Evolutionary conservation across 2,329 filamentous ascomycete genomes (phyloP).

Genomic region (Scedosporium boydii): DNA sequence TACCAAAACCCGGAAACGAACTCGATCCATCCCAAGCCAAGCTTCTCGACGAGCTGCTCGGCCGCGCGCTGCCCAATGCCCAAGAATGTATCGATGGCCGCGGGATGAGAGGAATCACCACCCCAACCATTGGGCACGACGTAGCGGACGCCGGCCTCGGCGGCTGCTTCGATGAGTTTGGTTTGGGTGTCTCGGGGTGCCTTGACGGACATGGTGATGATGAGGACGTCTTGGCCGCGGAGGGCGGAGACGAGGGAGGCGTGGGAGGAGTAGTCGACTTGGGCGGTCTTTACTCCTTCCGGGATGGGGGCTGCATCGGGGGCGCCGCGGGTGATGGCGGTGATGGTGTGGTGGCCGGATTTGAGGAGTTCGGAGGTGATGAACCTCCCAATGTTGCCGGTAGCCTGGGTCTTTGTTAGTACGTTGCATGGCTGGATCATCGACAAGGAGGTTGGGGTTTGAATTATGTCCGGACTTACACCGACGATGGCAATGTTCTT

Average conservation of each 20-base stretch:
- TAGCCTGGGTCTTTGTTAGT: slow-evolving; percentile 17
- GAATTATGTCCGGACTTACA: slow-evolving; percentile 26
- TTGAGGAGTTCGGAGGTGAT: slow-evolving; percentile 33
- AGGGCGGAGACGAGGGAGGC: slow-evolving; percentile 36
- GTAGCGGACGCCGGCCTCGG: slow-evolving; percentile 38
- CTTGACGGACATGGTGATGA: slow-evolving; percentile 35
- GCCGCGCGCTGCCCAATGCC: slow-evolving; percentile 10
- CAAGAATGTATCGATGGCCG: slow-evolving; percentile 20
- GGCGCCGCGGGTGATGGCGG: slow-evolving; percentile 38
- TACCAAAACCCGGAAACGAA: slow-evolving; percentile 42
- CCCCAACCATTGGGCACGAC: slow-evolving; percentile 40
- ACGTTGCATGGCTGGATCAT: no score
- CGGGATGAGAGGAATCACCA: slow-evolving; percentile 19
- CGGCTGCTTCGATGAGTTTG: slow-evolving; percentile 38
- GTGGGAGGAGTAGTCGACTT: slow-evolving; percentile 35
- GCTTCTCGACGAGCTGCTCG: slow-evolving; percentile 26
- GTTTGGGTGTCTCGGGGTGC: slow-evolving; percentile 31
- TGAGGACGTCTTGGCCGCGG: slow-evolving; percentile 40
- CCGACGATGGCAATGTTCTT: slow-evolving; percentile 31
- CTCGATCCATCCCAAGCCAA: slow-evolving; percentile 22
- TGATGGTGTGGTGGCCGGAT: slow-evolving; percentile 40
- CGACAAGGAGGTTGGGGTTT: not conserved
- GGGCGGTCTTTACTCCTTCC: slow-evolving; percentile 27
- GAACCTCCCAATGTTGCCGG: slow-evolving; percentile 29
- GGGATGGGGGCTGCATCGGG: slow-evolving; percentile 31